phyloP scores from a whole-genome alignment of 371 early-diverging fungal genomes.

The Lichtheimia ornata region DNA sequence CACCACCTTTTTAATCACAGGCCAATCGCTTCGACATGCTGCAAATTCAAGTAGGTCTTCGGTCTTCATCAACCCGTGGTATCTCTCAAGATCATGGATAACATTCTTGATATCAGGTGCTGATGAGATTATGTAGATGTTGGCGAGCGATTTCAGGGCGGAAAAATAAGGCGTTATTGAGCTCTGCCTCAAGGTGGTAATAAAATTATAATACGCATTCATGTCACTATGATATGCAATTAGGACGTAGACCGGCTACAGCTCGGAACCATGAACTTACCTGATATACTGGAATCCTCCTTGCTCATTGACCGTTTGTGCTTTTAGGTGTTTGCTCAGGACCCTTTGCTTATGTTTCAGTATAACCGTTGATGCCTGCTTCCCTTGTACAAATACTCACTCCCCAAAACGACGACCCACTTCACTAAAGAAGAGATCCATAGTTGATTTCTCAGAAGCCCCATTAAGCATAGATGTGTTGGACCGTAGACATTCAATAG shows the following conservation, averaged over 20 bases:
- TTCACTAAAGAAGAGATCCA: constrained; percentile 89
- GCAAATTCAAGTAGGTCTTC: constrained; percentile 95
- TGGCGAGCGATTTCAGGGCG: constrained; percentile 90
- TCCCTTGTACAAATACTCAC: constrained; percentile 38
- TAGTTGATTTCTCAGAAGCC: constrained; percentile 80
- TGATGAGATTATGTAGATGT: constrained; percentile 85
- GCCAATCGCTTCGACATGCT: constrained; percentile 85
- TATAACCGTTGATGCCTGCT: neutral
- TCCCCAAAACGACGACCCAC: constrained; percentile 84
- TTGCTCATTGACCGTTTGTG: constrained; percentile 73
- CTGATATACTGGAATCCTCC: constrained; percentile 81
- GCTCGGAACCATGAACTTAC: constrained; percentile 28
- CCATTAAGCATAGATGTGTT: constrained; percentile 75
- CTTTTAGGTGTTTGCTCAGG: constrained; percentile 78
- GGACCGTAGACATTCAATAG: constrained; percentile 75
- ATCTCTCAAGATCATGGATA: constrained; percentile 83
- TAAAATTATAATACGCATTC: constrained; percentile 76
- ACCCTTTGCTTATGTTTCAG: constrained; percentile 33
- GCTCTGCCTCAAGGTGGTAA: constrained; percentile 62
- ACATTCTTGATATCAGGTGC: constrained; percentile 80
- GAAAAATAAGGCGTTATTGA: constrained; percentile 78
- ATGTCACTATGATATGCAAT: constrained; percentile 65
- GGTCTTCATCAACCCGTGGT: constrained; percentile 78
- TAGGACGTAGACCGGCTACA: neutral
- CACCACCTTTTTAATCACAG: constrained; percentile 79